Percentiles rank a stretch among this genome's conserved stretches.
These are phyloP conservation scores for Mollisiaceae sp. DNA, from an alignment of 2,329 filamentous ascomycete species.

Conservation along the genomic window DNA sequence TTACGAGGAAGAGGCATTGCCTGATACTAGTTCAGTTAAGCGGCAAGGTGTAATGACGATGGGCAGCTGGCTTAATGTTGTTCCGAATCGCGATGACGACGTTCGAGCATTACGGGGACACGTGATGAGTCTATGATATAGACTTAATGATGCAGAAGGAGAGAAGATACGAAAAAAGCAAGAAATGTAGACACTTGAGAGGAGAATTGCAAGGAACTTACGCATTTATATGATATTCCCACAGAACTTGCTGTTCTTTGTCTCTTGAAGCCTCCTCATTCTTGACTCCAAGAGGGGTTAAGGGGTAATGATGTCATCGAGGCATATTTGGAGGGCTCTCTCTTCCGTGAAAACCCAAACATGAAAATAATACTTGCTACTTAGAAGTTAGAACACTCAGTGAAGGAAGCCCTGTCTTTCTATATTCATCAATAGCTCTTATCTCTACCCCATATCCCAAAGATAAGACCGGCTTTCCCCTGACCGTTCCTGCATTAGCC, in stretches of 20 bases:
- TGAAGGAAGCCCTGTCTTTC: not conserved
- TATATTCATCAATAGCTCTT: not conserved
- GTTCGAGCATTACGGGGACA: not conserved
- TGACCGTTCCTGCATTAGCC: constrained; percentile 7
- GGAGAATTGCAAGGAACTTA: not conserved
- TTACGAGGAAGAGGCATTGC: not conserved
- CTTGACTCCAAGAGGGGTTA: not conserved
- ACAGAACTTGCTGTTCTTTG: not conserved
- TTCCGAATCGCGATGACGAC: constrained; percentile 1
- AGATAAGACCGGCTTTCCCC: not conserved
- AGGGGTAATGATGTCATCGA: not conserved
- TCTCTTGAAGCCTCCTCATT: not conserved
- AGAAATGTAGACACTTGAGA: too few relatives aligned
- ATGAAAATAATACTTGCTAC: not conserved
- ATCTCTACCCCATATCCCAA: constrained; percentile 1
- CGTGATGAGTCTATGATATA: not conserved
- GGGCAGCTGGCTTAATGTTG: not conserved
- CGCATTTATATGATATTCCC: not conserved
- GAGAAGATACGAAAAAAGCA: not conserved
- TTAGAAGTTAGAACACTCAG: not conserved
- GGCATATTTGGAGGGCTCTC: not conserved
- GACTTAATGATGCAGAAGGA: not conserved
- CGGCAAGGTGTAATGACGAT: not conserved
- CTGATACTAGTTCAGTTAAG: not conserved
- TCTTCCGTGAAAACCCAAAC: not conserved